A percentile compares a stretch with the other conserved stretches of the same genome.
Conservation (phyloP, 1,284 basidiomycete species). For the Rhodotorula sp. region DNA sequence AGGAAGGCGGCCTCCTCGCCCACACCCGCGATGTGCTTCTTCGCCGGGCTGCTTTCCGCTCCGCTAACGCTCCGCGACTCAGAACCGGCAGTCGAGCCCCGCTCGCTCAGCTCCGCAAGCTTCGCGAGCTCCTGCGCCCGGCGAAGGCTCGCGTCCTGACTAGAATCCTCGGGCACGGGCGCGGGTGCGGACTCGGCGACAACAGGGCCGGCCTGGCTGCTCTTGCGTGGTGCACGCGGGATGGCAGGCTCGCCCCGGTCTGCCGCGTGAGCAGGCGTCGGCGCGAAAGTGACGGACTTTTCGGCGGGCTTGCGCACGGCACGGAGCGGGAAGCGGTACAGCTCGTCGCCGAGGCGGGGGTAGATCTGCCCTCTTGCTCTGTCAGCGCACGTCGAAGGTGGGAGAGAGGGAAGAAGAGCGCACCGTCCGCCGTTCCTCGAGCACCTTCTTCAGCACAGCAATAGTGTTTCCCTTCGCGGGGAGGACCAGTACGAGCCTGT, state of each 20-base stretch:
- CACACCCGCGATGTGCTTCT: neutral
- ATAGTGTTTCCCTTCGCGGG: neutral
- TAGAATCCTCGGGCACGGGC: neutral
- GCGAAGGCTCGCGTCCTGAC: neutral
- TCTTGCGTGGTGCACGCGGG: conserved; percentile 1
- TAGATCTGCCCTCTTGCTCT: neutral
- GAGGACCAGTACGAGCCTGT: conserved; percentile 14
- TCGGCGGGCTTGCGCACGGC: neutral
- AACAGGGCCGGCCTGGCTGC: conserved; percentile 5
- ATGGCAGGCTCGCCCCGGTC: neutral
- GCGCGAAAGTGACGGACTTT: neutral
- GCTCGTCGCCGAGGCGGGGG: neutral
- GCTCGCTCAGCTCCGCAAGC: neutral
- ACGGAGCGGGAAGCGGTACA: neutral
- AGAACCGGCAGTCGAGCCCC: neutral
- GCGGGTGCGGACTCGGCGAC: neutral
- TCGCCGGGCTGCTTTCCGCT: neutral
- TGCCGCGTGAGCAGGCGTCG: neutral
- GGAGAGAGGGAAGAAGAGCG: neutral
- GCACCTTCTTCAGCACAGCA: conserved; percentile 1
- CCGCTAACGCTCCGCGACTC: too few species aligned
- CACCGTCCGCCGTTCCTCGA: conserved; percentile 10
- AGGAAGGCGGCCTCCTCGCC: neutral
- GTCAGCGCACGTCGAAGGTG: neutral
- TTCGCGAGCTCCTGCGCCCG: neutral